A percentile compares a stretch with the other conserved stretches of the same genome.
Evolutionary conservation across 768 basidiomycete genomes (phyloP).

Genomic region (Cantharellus anzutake): DNA sequence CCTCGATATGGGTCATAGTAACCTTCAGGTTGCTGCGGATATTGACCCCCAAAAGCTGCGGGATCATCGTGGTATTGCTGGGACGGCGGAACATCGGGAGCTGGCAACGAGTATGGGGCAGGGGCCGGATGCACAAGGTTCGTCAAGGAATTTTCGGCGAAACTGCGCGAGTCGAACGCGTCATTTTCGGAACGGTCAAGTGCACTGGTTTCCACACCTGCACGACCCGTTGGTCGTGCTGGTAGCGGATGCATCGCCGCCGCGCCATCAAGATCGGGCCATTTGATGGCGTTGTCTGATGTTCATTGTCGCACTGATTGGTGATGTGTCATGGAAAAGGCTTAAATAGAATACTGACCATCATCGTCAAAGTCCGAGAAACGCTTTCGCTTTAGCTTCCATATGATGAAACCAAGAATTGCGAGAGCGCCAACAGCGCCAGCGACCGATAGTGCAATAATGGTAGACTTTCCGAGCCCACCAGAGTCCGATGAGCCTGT

Average conservation of each 20-base stretch:
- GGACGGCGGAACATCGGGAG: conserved; percentile 42
- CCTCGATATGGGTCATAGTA: conserved; percentile 74
- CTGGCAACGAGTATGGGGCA: conserved; percentile 36
- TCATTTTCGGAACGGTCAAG: background rate
- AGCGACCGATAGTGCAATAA: conserved; percentile 63
- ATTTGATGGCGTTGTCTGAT: conserved; percentile 70
- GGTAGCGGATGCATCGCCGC: conserved; percentile 38
- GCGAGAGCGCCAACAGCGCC: conserved; percentile 59
- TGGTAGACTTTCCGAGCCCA: conserved; percentile 8
- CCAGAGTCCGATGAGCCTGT: background rate
- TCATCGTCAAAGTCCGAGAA: conserved; percentile 51
- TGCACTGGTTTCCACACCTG: conserved; percentile 32
- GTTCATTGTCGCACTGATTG: background rate
- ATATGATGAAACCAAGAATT: conserved; percentile 55
- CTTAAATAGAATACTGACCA: conserved; percentile 13
- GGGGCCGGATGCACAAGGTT: conserved; percentile 6
- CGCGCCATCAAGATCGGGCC: conserved; percentile 58
- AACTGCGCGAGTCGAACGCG: conserved; percentile 1
- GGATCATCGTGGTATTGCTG: conserved; percentile 64
- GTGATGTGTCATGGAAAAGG: background rate
- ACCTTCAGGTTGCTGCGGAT: conserved; percentile 11
- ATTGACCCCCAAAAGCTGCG: conserved; percentile 17
- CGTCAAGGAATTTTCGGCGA: conserved; percentile 3
- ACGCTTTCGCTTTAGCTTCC: conserved; percentile 75
- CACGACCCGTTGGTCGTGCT: conserved; percentile 40